Base-by-base conservation (phyloP, 2,329 filamentous ascomycete species). In the Zasmidium citrigriseum region DNA sequence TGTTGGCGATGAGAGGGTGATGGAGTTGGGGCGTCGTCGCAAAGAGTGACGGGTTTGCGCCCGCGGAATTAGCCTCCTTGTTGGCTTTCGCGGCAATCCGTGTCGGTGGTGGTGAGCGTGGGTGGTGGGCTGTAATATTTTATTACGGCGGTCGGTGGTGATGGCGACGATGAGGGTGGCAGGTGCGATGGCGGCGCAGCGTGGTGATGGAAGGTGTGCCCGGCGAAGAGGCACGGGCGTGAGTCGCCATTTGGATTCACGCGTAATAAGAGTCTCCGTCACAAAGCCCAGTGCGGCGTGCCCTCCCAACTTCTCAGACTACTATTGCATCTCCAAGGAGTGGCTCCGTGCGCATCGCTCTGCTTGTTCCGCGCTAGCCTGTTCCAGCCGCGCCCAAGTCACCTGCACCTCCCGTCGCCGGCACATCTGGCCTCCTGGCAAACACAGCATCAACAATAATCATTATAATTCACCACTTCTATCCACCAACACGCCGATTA, bases 111-210 rank as follows among this genome's bases (percentile, higher is more conserved):
- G 47, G 25, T 21, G n/a, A n/a, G 23, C 21, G 47, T 23, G 7
- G 21, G 44, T 46, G 44, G 21, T 46, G n/a, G n/a, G 21, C n/a
- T n/a, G n/a, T n/a, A 46, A 47, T 47, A 24, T 52, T 52, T n/a
- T 52, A 12, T 52, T 23, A 29, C 16, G 7, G 34, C 21, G 27
- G 20, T 27, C n/a, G 10, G n/a, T 29, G 47, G n/a, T 16, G 47
- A 7, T 11, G 46, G 20, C 9, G 46, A 23, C 46, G 46, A 12
- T n/a, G 46, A 23, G 21, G 46, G 18, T 7, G 23, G 23, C 10
- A 5, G 46, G 4, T 4, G 23, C 11, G 47, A 27, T 48, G 46
- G 46, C 20, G 47, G 22, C 27, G 47, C 11, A 20, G 47, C 23
- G 18, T 41, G 34, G 34, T n/a, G 7, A n/a, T 16, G 27, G 18